A percentile compares a stretch with the other conserved stretches of the same genome.
phyloP scores from a whole-genome alignment of 2,329 filamentous ascomycete genomes.

The Penicillium italicum region DNA sequence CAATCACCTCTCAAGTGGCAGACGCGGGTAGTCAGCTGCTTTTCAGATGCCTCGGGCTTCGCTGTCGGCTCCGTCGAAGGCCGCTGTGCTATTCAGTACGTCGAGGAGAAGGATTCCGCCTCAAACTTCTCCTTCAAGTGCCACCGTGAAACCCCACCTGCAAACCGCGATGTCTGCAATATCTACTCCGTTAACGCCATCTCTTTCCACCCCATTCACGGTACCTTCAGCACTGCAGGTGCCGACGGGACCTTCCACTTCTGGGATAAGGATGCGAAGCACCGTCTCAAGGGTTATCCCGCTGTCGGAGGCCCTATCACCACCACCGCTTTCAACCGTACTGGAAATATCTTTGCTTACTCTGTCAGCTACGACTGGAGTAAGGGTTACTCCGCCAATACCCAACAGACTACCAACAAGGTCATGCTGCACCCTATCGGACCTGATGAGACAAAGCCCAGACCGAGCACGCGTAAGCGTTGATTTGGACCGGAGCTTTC shows the following conservation, averaged over 20 bases:
- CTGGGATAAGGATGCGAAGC: constrained; percentile 84
- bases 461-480: constrained; percentile 46
- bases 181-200: constrained; percentile 97
- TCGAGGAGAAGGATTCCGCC: constrained; percentile 87
- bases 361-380: constrained; percentile 97
- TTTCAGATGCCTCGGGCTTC: constrained; percentile 85
- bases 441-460: constrained; percentile 61
- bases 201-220: constrained; percentile 92
- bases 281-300: constrained; percentile 84
- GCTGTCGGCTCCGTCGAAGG: constrained; percentile 96
- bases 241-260: constrained; percentile 83
- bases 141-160: constrained; percentile 74
- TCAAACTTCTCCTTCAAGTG: constrained; percentile 99
- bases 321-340: constrained; percentile 84
- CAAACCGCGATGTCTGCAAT: constrained; percentile 67
- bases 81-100: constrained; percentile 95
- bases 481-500: constrained; percentile 19
- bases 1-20: constrained; percentile 98
- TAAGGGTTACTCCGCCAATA: constrained; percentile 89
- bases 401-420: constrained; percentile 65
- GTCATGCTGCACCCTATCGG: constrained; percentile 78
- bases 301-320: constrained; percentile 82
- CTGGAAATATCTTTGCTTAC: constrained; percentile 79
- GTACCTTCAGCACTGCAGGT: constrained; percentile 96
- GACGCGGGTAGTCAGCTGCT: constrained; percentile 91